phyloP scores from a whole-genome alignment of 768 basidiomycete species.

The Hemileccinum rubropunctum region DNA sequence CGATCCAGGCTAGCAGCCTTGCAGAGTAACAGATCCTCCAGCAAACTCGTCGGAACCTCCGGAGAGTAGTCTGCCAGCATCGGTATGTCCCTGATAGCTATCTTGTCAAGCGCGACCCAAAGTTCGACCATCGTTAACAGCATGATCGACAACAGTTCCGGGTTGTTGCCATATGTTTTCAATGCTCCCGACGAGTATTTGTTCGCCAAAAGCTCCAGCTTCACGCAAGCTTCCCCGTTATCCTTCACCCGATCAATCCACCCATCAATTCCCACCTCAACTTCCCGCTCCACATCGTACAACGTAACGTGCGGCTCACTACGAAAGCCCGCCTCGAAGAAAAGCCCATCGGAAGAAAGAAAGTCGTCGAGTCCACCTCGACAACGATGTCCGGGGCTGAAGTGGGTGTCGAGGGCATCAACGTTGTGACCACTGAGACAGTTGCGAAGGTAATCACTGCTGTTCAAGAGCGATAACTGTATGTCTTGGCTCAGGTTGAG shows the following conservation, averaged over 20 bases:
- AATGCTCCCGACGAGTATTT: slow-evolving; percentile 27
- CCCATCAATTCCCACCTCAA: slow-evolving; percentile 29
- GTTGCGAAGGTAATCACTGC: slow-evolving; percentile 26
- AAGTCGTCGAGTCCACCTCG: slow-evolving; percentile 17
- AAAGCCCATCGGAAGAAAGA: slow-evolving; percentile 5
- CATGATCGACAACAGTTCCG: slow-evolving; percentile 42
- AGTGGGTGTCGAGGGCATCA: not conserved
- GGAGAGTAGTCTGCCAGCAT: slow-evolving; percentile 32
- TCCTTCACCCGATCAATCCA: slow-evolving; percentile 29
- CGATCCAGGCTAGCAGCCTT: slow-evolving; percentile 27
- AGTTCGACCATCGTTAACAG: slow-evolving; percentile 37
- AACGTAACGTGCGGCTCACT: slow-evolving; percentile 19
- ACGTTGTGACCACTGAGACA: slow-evolving; percentile 5
- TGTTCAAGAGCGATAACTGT: slow-evolving; percentile 30
- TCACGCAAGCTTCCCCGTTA: slow-evolving; percentile 9
- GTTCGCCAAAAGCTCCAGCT: slow-evolving; percentile 21
- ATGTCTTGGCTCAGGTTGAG: slow-evolving; percentile 33
- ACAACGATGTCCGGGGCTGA: not conserved
- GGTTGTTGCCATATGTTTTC: slow-evolving; percentile 28
- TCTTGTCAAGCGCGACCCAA: slow-evolving; percentile 36
- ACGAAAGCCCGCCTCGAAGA: slow-evolving; percentile 4
- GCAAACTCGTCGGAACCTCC: slow-evolving; percentile 26
- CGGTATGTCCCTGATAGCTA: slow-evolving; percentile 17
- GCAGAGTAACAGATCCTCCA: slow-evolving; percentile 30
- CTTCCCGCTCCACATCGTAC: slow-evolving; percentile 36